phyloP scores from a whole-genome alignment of 164 flowering plant species.

The Cinnamomum micranthum region DNA sequence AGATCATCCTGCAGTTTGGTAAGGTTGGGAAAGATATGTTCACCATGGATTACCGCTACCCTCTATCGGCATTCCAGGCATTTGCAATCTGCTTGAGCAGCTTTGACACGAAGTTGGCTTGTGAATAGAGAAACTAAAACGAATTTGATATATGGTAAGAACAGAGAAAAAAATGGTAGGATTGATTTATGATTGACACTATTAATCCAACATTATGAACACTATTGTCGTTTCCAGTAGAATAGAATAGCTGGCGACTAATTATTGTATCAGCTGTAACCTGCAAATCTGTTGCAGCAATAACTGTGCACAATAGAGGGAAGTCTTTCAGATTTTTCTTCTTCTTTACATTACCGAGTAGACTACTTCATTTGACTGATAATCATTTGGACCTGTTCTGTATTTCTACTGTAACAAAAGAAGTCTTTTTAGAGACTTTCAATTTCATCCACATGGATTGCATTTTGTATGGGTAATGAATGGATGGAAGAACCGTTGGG shows the following conservation, averaged over 20 bases:
- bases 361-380: too few species aligned
- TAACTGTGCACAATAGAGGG: not conserved
- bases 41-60: slow-evolving; percentile 92
- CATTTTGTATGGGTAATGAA: too few species aligned
- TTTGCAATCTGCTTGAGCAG: slow-evolving; percentile 93
- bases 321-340: too few species aligned
- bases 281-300: not conserved
- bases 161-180: not conserved
- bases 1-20: slow-evolving; percentile 84
- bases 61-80: slow-evolving; percentile 94
- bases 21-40: slow-evolving; percentile 92
- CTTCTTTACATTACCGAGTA: too few species aligned
- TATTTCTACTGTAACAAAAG: too few species aligned
- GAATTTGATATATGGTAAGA: not conserved
- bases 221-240: not conserved
- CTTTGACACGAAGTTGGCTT: slow-evolving; percentile 93
- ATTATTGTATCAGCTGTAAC: not conserved
- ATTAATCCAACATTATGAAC: not conserved
- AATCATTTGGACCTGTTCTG: too few species aligned
- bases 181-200: not conserved
- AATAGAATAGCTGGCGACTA: too few species aligned
- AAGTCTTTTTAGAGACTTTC: too few species aligned
- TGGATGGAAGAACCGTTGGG: too few species aligned
- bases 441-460: too few species aligned
- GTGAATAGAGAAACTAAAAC: slow-evolving; percentile 54